Evolutionary conservation across 1,139 yeast genomes (phyloP).

Genomic region (Geotrichum candidum): DNA sequence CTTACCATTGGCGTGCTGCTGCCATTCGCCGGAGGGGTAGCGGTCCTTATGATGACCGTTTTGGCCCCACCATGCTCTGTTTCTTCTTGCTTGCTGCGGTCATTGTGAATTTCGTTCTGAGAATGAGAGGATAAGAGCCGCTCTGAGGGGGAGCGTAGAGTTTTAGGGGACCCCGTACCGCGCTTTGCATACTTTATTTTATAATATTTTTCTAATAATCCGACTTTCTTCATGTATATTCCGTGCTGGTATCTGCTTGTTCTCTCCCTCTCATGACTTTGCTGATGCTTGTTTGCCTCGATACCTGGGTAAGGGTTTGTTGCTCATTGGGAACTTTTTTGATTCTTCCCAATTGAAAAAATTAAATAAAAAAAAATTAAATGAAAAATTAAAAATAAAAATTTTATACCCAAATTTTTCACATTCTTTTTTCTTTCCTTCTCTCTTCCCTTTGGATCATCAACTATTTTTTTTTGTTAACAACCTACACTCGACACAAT

Average conservation of each 20-base stretch:
- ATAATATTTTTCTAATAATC: too few relatives aligned
- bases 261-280: not conserved
- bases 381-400: too few relatives aligned
- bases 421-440: not conserved
- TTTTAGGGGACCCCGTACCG: not conserved
- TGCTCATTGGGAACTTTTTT: not conserved
- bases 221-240: not conserved
- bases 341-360: not conserved
- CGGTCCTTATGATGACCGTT: slow-evolving; percentile 96
- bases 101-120: slow-evolving; percentile 79
- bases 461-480: too few relatives aligned
- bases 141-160: not conserved
- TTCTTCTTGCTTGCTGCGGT: slow-evolving; percentile 88
- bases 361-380: too few relatives aligned
- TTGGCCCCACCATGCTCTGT: slow-evolving; percentile 98
- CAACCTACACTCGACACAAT: slow-evolving; percentile 21
- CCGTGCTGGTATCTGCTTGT: not conserved
- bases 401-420: not conserved
- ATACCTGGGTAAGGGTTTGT: not conserved
- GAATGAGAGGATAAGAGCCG: slow-evolving; percentile 47
- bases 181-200: not conserved
- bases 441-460: not conserved
- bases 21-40: slow-evolving; percentile 96
- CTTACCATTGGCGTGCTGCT: slow-evolving; percentile 99
- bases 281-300: not conserved